Base-by-base conservation (phyloP, 371 early-diverging fungal genomes). In the Apophysomyces ossiformis region DNA sequence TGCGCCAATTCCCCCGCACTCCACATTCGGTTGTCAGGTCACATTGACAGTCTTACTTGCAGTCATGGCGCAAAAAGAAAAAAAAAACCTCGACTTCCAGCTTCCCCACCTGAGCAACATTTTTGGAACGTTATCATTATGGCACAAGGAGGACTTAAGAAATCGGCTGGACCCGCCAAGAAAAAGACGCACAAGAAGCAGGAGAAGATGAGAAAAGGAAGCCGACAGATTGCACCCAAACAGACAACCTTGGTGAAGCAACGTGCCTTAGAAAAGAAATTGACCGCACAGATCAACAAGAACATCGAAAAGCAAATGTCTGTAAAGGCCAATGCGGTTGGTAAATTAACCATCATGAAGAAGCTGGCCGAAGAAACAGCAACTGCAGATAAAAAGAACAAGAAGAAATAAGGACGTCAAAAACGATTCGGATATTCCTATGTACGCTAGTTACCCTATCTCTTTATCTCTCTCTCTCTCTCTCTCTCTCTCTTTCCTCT, bases 311-410 rank as follows among this genome's bases (percentile, higher is more conserved):
- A 76, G 37, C 84, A 85, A 72, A 89, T 89, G 90, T 84, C 90
- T 5, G 81, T 87, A 21, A 79, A 85, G 57, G 90, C 90, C 9
- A 87, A 86, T 58, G 87, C 90, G n/a, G 82, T 85, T 37, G 88
- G 90, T 73, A 89, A 89, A 70, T 63, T 89, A 21, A 89, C 87
- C 15, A 87, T 89, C 60, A 88, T 89, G 87, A 89, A 89, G 74
- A 74, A 79, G 16, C 57, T 85, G 16, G 89, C 89, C 13, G 86
- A 84, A 21, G 80, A 76, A 38, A 68, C 75, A 32, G 75, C 76
- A 13, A 74, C 77, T 35, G 74, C 72, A 8, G 63, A 68, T 1
- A 58, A 64, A 35, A 73, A 75, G 41, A 69, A 69, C 18, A 76
- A 77, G 57, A 73, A 71, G 57, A 73, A 26, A 26, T 26, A 26